A percentile compares a stretch with the other conserved stretches of the same genome.
Conservation (phyloP, 1,139 yeast species). For the Yamadazyma triangularis region DNA sequence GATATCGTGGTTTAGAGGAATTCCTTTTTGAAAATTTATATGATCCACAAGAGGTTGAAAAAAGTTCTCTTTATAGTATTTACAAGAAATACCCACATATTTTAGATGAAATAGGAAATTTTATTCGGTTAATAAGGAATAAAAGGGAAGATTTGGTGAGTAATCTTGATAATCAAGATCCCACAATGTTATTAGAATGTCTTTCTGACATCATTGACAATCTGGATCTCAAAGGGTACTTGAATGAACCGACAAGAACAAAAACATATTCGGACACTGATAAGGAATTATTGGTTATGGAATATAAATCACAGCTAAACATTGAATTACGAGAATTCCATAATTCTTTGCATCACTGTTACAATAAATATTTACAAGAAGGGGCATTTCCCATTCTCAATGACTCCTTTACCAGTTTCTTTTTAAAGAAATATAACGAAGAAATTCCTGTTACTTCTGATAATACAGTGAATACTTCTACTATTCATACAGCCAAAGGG, state of each 20-base stretch:
- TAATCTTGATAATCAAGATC: constrained; percentile 10
- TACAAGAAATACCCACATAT: constrained; percentile 5
- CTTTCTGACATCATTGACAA: constrained; percentile 15
- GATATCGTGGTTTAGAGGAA: constrained; percentile 13
- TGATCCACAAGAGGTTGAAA: background rate
- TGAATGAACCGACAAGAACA: constrained; percentile 13
- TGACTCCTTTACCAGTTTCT: constrained; percentile 27
- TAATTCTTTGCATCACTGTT: constrained; percentile 20
- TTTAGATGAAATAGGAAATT: constrained; percentile 4
- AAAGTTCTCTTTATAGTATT: constrained; percentile 4
- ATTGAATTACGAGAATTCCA: constrained; percentile 22
- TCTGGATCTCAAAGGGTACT: constrained; percentile 19
- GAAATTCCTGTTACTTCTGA: constrained; percentile 27
- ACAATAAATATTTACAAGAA: constrained; percentile 12
- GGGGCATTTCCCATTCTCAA: constrained; percentile 6
- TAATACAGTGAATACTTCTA: constrained; percentile 46
- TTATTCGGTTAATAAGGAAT: constrained; percentile 10
- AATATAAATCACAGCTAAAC: constrained; percentile 12
- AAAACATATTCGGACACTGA: constrained; percentile 1
- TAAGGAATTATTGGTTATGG: constrained; percentile 3
- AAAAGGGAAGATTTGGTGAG: constrained; percentile 11
- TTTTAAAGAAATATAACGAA: constrained; percentile 46
- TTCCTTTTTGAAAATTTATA: too few relatives aligned
- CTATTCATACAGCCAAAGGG: constrained; percentile 72
- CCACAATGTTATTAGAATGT: constrained; percentile 15